Evolutionary conservation across 1,284 basidiomycete genomes (phyloP).

Genomic region (Coniophora puteana): DNA sequence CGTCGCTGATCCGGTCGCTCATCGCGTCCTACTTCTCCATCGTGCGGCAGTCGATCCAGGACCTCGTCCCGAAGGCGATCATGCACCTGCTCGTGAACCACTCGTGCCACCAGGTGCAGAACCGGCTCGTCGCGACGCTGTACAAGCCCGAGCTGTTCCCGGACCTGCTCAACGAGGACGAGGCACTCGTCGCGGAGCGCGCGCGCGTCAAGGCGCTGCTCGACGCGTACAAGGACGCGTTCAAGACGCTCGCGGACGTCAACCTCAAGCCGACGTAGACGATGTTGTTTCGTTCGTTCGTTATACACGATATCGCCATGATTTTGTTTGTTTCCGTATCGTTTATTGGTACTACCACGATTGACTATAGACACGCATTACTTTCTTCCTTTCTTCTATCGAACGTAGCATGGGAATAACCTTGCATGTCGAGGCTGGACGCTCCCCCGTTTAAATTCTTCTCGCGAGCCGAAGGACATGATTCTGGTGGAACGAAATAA

Average conservation of each 20-base stretch:
- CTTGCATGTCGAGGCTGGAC: no score
- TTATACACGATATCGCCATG: no score
- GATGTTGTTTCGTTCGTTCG: no score
- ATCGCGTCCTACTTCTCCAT: conserved; percentile 97
- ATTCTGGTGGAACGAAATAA: no score
- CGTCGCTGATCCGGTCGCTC: conserved; percentile 88
- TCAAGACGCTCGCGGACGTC: conserved; percentile 81
- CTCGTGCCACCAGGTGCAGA: conserved; percentile 95
- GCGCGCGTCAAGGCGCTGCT: conserved; percentile 91
- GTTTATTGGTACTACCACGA: no score
- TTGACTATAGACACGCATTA: no score
- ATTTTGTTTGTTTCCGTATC: no score
- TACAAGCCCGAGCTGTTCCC: conserved; percentile 95
- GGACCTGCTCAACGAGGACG: conserved; percentile 94
- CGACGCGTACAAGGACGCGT: conserved; percentile 97
- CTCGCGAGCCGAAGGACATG: no score
- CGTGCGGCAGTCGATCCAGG: conserved; percentile 94
- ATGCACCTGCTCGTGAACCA: conserved; percentile 97
- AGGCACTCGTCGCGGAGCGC: conserved; percentile 90
- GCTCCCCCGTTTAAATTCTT: no score
- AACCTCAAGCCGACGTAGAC: conserved; percentile 61
- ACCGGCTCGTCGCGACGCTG: conserved; percentile 86
- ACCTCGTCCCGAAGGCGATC: conserved; percentile 94
- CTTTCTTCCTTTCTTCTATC: no score
- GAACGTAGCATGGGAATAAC: no score